Percentiles rank a stretch among this genome's conserved stretches.
phyloP scores from a whole-genome alignment of 768 basidiomycete genomes.

The Clitopilus passeckerianus region DNA sequence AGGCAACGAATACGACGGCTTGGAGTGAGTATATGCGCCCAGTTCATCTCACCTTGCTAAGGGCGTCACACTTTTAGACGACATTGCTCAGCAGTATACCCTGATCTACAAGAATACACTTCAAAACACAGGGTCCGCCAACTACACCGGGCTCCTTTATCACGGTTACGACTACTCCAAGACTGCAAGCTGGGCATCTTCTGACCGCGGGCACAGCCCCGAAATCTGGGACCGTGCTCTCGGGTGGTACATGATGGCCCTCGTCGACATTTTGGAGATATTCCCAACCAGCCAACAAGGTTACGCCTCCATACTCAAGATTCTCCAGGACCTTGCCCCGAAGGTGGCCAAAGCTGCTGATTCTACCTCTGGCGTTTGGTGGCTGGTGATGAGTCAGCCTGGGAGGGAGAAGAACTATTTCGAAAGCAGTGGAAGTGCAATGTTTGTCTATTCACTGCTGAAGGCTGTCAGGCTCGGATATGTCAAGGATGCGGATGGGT shows the following conservation, averaged over 20 bases:
- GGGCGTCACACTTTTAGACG: slow-evolving; percentile 2
- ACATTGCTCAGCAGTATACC: slow-evolving; percentile 9
- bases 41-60: background rate
- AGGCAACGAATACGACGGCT: slow-evolving; percentile 23
- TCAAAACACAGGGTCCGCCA: slow-evolving; percentile 30
- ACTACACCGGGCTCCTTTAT: slow-evolving; percentile 38
- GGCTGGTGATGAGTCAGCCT: slow-evolving; percentile 46
- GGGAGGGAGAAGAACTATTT: slow-evolving; percentile 41
- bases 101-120: slow-evolving; percentile 40
- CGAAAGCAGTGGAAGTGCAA: slow-evolving; percentile 40
- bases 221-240: slow-evolving; percentile 46
- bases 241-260: slow-evolving; percentile 45
- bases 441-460: slow-evolving; percentile 43
- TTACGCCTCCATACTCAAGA: slow-evolving; percentile 22
- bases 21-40: slow-evolving; percentile 21
- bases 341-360: slow-evolving; percentile 33
- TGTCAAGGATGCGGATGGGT: slow-evolving; percentile 31
- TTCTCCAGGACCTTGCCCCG: slow-evolving; percentile 29
- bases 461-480: slow-evolving; percentile 39
- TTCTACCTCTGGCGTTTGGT: slow-evolving; percentile 36
- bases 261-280: slow-evolving; percentile 39
- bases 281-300: slow-evolving; percentile 25
- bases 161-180: slow-evolving; percentile 46
- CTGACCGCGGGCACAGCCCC: slow-evolving; percentile 40
- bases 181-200: slow-evolving; percentile 36